Conservation (phyloP, 495 filamentous ascomycete species). For the Venustampulla echinocandica region DNA sequence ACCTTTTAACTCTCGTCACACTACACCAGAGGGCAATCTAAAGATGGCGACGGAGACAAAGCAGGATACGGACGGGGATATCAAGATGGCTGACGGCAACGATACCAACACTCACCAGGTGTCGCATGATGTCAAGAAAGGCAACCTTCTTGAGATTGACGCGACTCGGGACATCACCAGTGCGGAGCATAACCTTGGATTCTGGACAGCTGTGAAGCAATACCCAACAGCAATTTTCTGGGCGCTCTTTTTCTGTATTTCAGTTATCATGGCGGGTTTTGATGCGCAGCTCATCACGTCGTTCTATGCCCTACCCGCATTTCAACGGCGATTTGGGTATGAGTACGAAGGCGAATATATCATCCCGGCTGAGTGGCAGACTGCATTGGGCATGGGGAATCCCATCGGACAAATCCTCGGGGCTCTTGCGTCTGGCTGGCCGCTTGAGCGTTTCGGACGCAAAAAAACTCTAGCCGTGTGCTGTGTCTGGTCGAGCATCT, state of each 20-base stretch:
- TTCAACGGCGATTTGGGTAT: conserved; percentile 29
- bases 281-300: conserved; percentile 29
- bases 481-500: conserved; percentile 33
- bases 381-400: conserved; percentile 13
- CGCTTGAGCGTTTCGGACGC: conserved; percentile 38
- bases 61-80: no score
- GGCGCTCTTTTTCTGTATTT: conserved; percentile 28
- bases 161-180: conserved; percentile 20
- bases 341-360: conserved; percentile 26
- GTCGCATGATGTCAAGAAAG: conserved; percentile 7
- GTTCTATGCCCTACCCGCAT: conserved; percentile 31
- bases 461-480: conserved; percentile 20
- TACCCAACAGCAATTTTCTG: conserved; percentile 32
- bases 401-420: conserved; percentile 29
- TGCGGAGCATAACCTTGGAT: conserved; percentile 24
- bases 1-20: no score
- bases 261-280: conserved; percentile 38
- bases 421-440: conserved; percentile 36
- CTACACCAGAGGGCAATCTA: no score
- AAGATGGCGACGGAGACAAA: no score
- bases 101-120: not conserved
- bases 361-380: conserved; percentile 29
- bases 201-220: conserved; percentile 23
- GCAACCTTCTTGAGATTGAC: conserved; percentile 12
- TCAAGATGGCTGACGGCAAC: not conserved